Evolutionary conservation across 768 basidiomycete genomes (phyloP).

Genomic region (Kwoniella mangroviensis): DNA sequence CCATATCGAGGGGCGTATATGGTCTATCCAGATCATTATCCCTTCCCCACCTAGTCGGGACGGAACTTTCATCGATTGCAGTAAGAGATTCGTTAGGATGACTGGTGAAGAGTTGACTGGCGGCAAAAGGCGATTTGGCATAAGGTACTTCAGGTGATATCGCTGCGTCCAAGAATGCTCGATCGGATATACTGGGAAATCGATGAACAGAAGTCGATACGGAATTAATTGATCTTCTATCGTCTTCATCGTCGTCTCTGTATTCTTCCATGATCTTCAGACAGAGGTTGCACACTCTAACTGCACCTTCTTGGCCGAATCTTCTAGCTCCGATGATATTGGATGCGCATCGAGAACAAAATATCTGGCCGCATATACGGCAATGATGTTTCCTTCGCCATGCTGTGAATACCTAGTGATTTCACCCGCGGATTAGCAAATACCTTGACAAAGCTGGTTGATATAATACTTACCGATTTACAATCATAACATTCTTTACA

Average conservation of each 20-base stretch:
- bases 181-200: slow-evolving; percentile 62
- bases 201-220: slow-evolving; percentile 65
- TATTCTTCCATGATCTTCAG: slow-evolving; percentile 87
- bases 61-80: slow-evolving; percentile 42
- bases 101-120: slow-evolving; percentile 77
- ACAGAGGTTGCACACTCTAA: slow-evolving; percentile 94
- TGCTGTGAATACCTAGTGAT: slow-evolving; percentile 68
- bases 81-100: slow-evolving; percentile 44
- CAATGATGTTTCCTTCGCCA: slow-evolving; percentile 98
- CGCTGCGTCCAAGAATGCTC: slow-evolving; percentile 59
- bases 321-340: slow-evolving; percentile 93
- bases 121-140: slow-evolving; percentile 84
- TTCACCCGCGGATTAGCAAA: background rate
- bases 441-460: background rate
- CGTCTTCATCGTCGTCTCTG: slow-evolving; percentile 90
- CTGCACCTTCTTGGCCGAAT: slow-evolving; percentile 92
- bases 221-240: slow-evolving; percentile 78
- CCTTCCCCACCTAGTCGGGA: slow-evolving; percentile 30
- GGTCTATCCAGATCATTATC: slow-evolving; percentile 29
- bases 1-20: slow-evolving; percentile 26
- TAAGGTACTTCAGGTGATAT: slow-evolving; percentile 69
- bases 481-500: slow-evolving; percentile 96
- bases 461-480: slow-evolving; percentile 66
- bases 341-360: slow-evolving; percentile 94
- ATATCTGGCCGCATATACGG: slow-evolving; percentile 98